A percentile compares a stretch with the other conserved stretches of the same genome.
phyloP scores from a whole-genome alignment of 2,329 filamentous ascomycete genomes.

The Diaporthe vaccinii region DNA sequence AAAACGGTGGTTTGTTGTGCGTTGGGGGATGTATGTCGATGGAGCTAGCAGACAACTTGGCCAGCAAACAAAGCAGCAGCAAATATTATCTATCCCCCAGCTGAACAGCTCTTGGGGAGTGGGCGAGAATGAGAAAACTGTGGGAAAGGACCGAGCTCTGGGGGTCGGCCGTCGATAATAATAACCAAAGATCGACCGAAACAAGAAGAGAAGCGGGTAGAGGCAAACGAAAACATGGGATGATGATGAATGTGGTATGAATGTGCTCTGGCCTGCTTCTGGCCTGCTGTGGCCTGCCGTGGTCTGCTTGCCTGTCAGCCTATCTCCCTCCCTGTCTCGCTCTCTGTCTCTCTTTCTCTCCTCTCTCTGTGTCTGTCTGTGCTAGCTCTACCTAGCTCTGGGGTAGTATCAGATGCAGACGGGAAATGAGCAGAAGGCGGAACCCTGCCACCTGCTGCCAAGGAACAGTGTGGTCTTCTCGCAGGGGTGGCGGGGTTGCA shows the following conservation, averaged over 20 bases:
- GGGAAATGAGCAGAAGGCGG: slow-evolving; percentile 30
- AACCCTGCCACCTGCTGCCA: slow-evolving; percentile 29
- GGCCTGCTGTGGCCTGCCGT: slow-evolving; percentile 1
- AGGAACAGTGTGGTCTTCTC: slow-evolving; percentile 7
- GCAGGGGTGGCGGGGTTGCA: slow-evolving; percentile 13
- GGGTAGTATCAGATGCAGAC: slow-evolving; percentile 32
- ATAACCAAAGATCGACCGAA: slow-evolving; percentile 14
- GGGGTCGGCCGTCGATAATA: slow-evolving; percentile 18
- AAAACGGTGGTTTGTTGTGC: neutral
- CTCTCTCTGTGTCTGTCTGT: neutral
- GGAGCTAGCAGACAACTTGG: slow-evolving; percentile 13
- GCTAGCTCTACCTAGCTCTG: slow-evolving; percentile 20
- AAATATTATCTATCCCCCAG: slow-evolving; percentile 13
- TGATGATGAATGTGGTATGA: slow-evolving; percentile 8
- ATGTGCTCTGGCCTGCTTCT: slow-evolving; percentile 3
- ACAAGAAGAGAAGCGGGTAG: slow-evolving; percentile 22
- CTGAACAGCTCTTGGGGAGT: neutral
- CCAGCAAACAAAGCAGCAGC: slow-evolving; percentile 28
- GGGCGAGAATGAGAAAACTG: slow-evolving; percentile 11
- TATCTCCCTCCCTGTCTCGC: neutral
- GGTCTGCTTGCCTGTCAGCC: neutral
- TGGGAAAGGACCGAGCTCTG: slow-evolving; percentile 5
- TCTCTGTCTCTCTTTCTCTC: neutral
- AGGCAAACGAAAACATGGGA: slow-evolving; percentile 16
- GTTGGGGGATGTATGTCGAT: neutral